phyloP scores from a whole-genome alignment of 2,329 filamentous ascomycete species.

The Trichophyton schoenleinii region DNA sequence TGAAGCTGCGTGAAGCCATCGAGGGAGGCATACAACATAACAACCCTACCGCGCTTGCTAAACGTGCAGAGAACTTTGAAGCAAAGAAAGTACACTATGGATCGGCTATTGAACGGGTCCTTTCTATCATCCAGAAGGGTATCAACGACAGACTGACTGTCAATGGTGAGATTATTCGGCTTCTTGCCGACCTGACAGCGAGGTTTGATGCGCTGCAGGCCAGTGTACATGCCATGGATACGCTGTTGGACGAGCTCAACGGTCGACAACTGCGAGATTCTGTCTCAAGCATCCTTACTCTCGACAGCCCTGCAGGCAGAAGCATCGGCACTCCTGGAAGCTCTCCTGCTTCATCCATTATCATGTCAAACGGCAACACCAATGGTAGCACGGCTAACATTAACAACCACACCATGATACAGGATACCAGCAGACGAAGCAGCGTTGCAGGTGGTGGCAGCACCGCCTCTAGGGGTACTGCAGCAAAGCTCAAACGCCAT shows the following conservation, averaged over 20 bases:
- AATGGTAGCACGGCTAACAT: conserved; percentile 27
- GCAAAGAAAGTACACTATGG: conserved; percentile 91
- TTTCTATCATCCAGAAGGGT: conserved; percentile 90
- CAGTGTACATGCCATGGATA: conserved; percentile 66
- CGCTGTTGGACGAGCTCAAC: conserved; percentile 57
- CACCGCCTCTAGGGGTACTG: conserved; percentile 27
- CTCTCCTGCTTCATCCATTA: conserved; percentile 55
- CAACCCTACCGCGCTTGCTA: conserved; percentile 56
- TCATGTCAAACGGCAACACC: conserved; percentile 38
- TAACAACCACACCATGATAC: conserved; percentile 11
- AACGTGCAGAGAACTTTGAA: conserved; percentile 86
- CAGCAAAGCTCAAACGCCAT: conserved; percentile 33
- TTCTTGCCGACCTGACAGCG: conserved; percentile 75
- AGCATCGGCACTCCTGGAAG: conserved; percentile 62
- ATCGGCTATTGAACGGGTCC: conserved; percentile 78
- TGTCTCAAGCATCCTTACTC: conserved; percentile 80
- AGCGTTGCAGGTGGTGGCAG: conserved; percentile 27
- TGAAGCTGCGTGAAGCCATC: conserved; percentile 67
- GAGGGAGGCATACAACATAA: conserved; percentile 62
- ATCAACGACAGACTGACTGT: conserved; percentile 89
- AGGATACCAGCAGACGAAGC: conserved; percentile 35
- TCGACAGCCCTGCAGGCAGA: conserved; percentile 58
- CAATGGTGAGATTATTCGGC: conserved; percentile 82
- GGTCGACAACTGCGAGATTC: conserved; percentile 78
- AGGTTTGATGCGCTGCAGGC: conserved; percentile 65